Conservation (phyloP, 768 basidiomycete genomes). For the Tricholoma matsutake region DNA sequence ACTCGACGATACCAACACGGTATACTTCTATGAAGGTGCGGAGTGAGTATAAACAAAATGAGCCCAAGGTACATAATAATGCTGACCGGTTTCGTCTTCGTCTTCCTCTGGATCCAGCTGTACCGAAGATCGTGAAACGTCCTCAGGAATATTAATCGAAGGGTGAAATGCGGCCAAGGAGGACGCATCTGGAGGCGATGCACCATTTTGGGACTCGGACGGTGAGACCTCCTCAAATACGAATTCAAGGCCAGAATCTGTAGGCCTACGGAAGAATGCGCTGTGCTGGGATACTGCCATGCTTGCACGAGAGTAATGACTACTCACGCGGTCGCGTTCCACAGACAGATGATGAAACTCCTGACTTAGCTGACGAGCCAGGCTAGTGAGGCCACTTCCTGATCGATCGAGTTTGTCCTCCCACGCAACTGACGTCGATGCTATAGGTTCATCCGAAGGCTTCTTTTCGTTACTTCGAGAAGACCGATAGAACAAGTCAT, state of each 20-base stretch:
- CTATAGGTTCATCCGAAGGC: conserved; percentile 4
- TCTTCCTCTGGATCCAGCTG: conserved; percentile 27
- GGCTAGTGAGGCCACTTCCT: conserved; percentile 45
- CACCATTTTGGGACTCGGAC: conserved; percentile 21
- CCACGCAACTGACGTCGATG: conserved; percentile 19
- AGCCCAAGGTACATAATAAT: background rate
- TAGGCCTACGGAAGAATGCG: conserved; percentile 22
- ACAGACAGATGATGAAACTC: conserved; percentile 44
- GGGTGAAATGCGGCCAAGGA: conserved; percentile 37
- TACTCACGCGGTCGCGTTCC: conserved; percentile 29
- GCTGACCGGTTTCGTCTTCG: conserved; percentile 39
- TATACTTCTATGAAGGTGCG: conserved; percentile 35
- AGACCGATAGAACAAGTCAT: conserved; percentile 70
- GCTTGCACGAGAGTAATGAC: conserved; percentile 27
- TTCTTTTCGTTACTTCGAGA: conserved; percentile 15
- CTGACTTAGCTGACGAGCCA: conserved; percentile 49
- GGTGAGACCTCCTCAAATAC: conserved; percentile 34
- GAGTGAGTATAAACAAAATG: background rate
- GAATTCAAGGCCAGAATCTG: conserved; percentile 34
- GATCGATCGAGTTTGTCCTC: conserved; percentile 27
- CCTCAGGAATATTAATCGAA: conserved; percentile 45
- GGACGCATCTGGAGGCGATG: conserved; percentile 16
- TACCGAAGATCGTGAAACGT: conserved; percentile 42
- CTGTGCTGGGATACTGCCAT: conserved; percentile 9
- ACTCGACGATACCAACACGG: conserved; percentile 50